Base-by-base conservation (phyloP, 108 stramenopile species). In the Chaetoceros muelleri region DNA sequence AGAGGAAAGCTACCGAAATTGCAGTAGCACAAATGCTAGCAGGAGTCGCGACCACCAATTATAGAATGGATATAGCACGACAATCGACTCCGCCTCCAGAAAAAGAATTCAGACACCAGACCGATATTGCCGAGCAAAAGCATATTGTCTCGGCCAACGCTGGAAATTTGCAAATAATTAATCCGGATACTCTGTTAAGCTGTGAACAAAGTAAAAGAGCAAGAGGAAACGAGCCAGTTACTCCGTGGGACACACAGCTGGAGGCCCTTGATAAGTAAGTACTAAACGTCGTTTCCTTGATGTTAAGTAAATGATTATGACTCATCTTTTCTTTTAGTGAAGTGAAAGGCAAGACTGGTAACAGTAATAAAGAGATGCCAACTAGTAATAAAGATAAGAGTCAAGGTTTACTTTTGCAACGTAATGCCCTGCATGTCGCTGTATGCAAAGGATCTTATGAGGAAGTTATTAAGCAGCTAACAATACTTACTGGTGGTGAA, bases 231-330 rank as follows among this genome's bases (percentile, higher is more conserved):
- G 26, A 24, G 2, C 90, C 90, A 3, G 57, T 56, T 18, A 92
- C 90, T 27, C 90, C 90, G 3, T 92, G 90, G 90, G 90, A 92
- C 56, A 79, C 79, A 21, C 80, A 92, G 53, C 56, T 91, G 44
- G 72, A 82, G 57, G 79, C 84, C 24, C 71, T 92, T 27, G 78
- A 85, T 30, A 78, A 72, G 84, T 79, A 68, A 69, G 67, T 55
- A n/a, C n/a, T n/a, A n/a, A n/a, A n/a, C n/a, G n/a, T n/a, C n/a
- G n/a, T n/a, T n/a, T n/a, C n/a, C n/a, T n/a, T n/a, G n/a, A n/a
- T n/a, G n/a, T n/a, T n/a, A n/a, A n/a, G n/a, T n/a, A n/a, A n/a
- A n/a, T n/a, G n/a, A n/a, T n/a, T n/a, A n/a, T n/a, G n/a, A n/a
- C n/a, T n/a, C n/a, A n/a, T n/a, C n/a, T n/a, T n/a, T n/a, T n/a